These are phyloP conservation scores for Inga oerstediana DNA, from an alignment of 306 rosid species.

Conservation along the genomic window DNA sequence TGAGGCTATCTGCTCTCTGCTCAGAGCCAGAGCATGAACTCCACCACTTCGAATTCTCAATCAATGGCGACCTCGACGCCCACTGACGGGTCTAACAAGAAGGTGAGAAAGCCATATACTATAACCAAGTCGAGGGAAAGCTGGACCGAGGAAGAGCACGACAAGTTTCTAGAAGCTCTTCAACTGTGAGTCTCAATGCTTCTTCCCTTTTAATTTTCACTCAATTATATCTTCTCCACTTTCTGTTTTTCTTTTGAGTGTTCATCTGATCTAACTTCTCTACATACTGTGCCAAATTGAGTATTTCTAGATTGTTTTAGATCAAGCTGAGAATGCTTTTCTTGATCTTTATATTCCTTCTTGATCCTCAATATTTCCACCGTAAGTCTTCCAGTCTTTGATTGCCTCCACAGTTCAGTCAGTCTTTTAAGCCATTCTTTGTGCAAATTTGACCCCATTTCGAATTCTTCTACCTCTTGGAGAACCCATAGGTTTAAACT, in stretches of 20 bases:
- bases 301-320: not conserved
- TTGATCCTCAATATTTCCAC: not conserved
- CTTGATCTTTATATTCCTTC: not conserved
- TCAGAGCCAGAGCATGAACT: constrained; percentile 41
- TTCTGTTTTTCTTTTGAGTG: not conserved
- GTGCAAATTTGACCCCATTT: not conserved
- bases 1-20: not conserved
- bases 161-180: constrained; percentile 96
- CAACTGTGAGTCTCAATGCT: constrained; percentile 57
- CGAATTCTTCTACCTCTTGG: not conserved
- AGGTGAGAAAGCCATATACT: constrained; percentile 90
- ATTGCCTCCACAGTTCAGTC: not conserved
- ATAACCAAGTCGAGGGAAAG: constrained; percentile 96
- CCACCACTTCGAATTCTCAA: constrained; percentile 42
- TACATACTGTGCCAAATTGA: not conserved
- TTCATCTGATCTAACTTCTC: not conserved
- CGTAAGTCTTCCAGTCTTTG: not conserved
- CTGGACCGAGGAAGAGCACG: constrained; percentile 96
- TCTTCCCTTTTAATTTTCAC: not conserved
- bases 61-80: constrained; percentile 47
- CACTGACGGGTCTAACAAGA: constrained; percentile 70
- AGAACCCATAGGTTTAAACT: not conserved
- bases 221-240: not conserved
- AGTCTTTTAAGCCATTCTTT: not conserved
- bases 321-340: not conserved